Conservation (phyloP, 148 eudicot genomes). For the Nepenthes gracilis region DNA sequence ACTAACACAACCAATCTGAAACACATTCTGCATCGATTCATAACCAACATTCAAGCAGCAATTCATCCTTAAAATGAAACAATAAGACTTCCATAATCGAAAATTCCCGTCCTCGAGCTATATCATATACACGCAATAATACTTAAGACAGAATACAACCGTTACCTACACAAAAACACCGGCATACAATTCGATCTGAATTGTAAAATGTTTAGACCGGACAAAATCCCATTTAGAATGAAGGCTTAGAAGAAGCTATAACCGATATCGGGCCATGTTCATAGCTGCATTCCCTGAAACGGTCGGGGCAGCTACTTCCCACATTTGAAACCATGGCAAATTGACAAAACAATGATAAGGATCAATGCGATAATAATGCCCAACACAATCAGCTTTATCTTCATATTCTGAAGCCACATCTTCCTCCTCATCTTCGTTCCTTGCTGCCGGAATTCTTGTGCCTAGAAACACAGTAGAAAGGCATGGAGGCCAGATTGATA, state of each 20-base stretch:
- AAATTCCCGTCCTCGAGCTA: background rate
- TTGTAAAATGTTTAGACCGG: constrained; percentile 1
- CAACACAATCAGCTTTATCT: constrained; percentile 41
- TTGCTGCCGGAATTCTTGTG: constrained; percentile 38
- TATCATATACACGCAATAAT: constrained; percentile 5
- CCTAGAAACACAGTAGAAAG: constrained; percentile 10
- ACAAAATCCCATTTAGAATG: constrained; percentile 13
- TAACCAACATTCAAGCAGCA: no score
- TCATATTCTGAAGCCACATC: constrained; percentile 52
- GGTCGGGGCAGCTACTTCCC: constrained; percentile 14
- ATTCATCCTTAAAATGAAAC: no score
- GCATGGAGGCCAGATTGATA: background rate
- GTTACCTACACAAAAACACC: constrained; percentile 1
- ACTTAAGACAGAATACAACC: background rate
- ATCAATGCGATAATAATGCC: constrained; percentile 40
- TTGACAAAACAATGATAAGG: constrained; percentile 37
- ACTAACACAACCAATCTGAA: no score
- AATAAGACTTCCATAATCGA: background rate
- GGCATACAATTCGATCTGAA: constrained; percentile 1
- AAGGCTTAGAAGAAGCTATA: constrained; percentile 1
- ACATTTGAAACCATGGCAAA: constrained; percentile 40
- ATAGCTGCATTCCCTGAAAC: background rate
- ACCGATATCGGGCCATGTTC: background rate
- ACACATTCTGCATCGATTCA: no score
- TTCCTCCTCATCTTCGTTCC: constrained; percentile 46